These are phyloP conservation scores for Saccharum officinarum DNA, from an alignment of 176 grass and related monocot genomes.

Conservation along the genomic window DNA sequence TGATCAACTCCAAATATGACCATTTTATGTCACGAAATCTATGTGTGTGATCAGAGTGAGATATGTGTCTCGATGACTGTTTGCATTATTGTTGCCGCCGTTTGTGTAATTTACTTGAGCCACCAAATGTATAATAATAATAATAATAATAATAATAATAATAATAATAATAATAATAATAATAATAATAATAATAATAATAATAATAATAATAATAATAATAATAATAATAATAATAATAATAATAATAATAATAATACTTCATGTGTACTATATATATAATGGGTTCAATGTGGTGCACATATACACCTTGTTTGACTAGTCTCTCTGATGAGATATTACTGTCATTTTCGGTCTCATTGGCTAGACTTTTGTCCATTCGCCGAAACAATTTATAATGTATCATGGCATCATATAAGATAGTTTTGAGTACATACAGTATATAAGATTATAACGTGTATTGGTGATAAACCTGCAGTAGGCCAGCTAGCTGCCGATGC, in stretches of 20 bases:
- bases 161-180: no score
- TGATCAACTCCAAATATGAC: conserved; percentile 26
- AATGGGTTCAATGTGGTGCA: conserved; percentile 5
- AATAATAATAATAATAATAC: not conserved
- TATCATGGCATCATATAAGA: conserved; percentile 3
- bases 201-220: no score
- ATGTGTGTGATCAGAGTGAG: conserved; percentile 2
- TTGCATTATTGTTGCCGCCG: not conserved
- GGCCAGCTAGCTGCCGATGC: not conserved
- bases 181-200: no score
- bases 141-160: no score
- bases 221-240: no score
- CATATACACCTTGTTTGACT: not conserved
- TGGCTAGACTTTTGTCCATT: not conserved
- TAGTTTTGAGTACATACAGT: not conserved
- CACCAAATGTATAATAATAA: conserved; percentile 1
- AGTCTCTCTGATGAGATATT: conserved; percentile 9
- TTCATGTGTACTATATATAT: not conserved
- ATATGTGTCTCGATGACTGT: not conserved
- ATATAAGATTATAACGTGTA: not conserved
- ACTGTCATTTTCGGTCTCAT: conserved; percentile 7
- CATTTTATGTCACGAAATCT: conserved; percentile 24
- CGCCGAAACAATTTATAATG: not conserved
- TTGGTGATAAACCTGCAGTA: not conserved
- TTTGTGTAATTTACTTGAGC: not conserved